Evolutionary conservation across 2,329 filamentous ascomycete species (phyloP).

Genomic region (Colletotrichum eleusines): DNA sequence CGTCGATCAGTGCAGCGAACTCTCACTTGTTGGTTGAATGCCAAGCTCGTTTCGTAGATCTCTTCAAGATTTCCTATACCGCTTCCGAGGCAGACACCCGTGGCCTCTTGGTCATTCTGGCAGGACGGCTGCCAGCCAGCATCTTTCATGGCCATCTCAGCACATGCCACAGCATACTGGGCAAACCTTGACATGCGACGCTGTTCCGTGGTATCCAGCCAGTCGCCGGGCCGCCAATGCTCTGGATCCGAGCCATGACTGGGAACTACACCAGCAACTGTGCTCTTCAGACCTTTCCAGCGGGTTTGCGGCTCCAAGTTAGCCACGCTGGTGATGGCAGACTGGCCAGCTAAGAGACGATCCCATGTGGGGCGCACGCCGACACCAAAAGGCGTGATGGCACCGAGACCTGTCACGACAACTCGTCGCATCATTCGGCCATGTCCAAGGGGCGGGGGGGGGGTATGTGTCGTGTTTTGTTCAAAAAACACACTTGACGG

Average conservation of each 20-base stretch:
- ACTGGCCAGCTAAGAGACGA: constrained; percentile 82
- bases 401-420: constrained; percentile 86
- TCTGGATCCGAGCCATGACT: constrained; percentile 52
- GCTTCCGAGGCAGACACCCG: constrained; percentile 92
- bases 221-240: constrained; percentile 65
- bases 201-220: constrained; percentile 65
- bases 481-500: constrained; percentile 25
- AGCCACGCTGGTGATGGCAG: constrained; percentile 82
- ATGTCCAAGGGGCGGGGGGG: constrained; percentile 48
- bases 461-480: constrained; percentile 20
- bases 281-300: constrained; percentile 83
- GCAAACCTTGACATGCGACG: constrained; percentile 91
- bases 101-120: constrained; percentile 76
- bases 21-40: constrained; percentile 78
- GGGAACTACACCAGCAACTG: constrained; percentile 87
- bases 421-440: constrained; percentile 74
- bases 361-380: constrained; percentile 84
- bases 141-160: constrained; percentile 87
- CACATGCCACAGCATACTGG: constrained; percentile 90
- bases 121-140: constrained; percentile 77
- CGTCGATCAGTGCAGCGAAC: constrained; percentile 36
- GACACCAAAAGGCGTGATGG: constrained; percentile 85
- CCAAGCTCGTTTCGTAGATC: constrained; percentile 85
- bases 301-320: constrained; percentile 65
- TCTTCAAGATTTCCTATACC: constrained; percentile 96